Conservation (phyloP, 192 early-diverging fungal species). For the Podila clonocystis region DNA sequence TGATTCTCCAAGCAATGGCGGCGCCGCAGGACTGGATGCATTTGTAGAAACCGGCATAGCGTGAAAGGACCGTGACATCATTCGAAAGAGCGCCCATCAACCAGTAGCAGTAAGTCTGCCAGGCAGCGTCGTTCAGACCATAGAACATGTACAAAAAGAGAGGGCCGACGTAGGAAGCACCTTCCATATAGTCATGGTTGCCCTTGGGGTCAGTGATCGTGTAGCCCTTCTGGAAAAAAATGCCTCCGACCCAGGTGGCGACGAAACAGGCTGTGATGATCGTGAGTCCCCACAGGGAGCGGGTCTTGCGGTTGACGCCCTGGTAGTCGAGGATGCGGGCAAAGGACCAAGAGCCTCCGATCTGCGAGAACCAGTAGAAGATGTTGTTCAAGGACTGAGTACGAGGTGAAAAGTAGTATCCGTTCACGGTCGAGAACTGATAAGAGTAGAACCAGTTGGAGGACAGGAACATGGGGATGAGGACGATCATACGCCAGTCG, state of each 20-base stretch:
- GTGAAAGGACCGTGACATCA: constrained; percentile 73
- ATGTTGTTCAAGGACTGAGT: too few species aligned
- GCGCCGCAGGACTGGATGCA: constrained; percentile 81
- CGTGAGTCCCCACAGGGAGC: constrained; percentile 68
- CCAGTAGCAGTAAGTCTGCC: constrained; percentile 80
- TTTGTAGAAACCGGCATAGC: constrained; percentile 89
- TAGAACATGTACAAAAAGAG: constrained; percentile 77
- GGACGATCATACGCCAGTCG: too few species aligned
- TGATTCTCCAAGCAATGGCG: constrained; percentile 75
- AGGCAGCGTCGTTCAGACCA: constrained; percentile 83
- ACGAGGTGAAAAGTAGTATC: too few species aligned
- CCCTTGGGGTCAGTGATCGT: constrained; percentile 8
- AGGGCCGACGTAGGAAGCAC: constrained; percentile 59
- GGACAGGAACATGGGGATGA: too few species aligned
- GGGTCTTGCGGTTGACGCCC: too few species aligned
- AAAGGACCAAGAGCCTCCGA: too few species aligned
- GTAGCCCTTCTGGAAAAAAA: constrained; percentile 64
- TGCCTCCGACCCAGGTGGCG: constrained; percentile 67
- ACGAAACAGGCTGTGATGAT: constrained; percentile 57
- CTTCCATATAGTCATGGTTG: constrained; percentile 56
- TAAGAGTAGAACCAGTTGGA: too few species aligned
- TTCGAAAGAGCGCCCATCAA: constrained; percentile 85
- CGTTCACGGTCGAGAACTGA: too few species aligned
- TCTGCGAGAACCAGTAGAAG: too few species aligned
- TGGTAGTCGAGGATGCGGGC: too few species aligned